Base-by-base conservation (phyloP, 192 early-diverging fungal genomes). In the Backusella tuberculispora region DNA sequence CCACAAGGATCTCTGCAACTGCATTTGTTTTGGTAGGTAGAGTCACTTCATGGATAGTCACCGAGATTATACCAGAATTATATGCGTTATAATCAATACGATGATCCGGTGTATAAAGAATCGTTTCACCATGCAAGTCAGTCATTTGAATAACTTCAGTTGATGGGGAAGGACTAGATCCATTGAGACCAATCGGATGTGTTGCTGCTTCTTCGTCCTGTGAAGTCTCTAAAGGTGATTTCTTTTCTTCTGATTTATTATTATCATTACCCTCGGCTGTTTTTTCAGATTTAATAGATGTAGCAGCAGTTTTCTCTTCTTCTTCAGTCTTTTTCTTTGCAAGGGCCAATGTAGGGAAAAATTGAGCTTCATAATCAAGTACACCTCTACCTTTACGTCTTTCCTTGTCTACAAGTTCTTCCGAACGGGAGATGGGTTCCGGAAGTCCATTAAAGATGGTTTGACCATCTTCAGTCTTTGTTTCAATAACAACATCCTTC, bases 401-500 rank as follows among this genome's bases (percentile, higher is more conserved):
- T 12, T 72, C 71, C 4, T 63, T 53, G 13, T 21, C 44, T n/a
- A 60, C 40, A 63, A 72, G 53, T 15, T 72, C 53, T 38, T 21
- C 34, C 41, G 44, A 38, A 0, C 19, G 19, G 42, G 10, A 44
- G 6, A 67, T 24, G 41, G n/a, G 41, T 56, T 19, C 42, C 15
- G 40, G 10, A 15, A 34, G 56, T 1, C 75, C 76, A 71, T 78
- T 72, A 56, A 79, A 86, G 6, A 75, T 26, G 9, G 42, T 46
- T 64, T 78, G 69, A 41, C 72, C 76, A 13, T 82, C 56, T 9
- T 67, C 78, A 0, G 76, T 73, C 3, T 76, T 75, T 7, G 79
- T 64, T 72, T 89, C 80, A 48, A 83, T 80, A 29, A 90, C 83
- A 63, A 93, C 67, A 44, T 89, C 84, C 50, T 83, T 88, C 60